phyloP scores from a whole-genome alignment of 805 yeast genomes.

The Saturnispora gosingensis region DNA sequence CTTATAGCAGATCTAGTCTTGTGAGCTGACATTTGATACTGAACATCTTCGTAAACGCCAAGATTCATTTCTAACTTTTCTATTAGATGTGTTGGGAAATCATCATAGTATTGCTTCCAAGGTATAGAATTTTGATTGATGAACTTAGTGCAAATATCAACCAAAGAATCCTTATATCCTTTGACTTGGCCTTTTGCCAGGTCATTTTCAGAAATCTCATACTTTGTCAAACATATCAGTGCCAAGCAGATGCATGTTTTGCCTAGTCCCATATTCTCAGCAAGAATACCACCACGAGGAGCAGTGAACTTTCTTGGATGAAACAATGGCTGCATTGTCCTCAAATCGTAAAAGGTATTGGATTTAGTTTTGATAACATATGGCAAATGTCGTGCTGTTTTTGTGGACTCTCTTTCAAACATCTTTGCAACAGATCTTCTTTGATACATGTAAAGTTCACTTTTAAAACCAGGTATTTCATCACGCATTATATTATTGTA shows the following conservation, averaged over 20 bases:
- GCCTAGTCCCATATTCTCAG: constrained; percentile 64
- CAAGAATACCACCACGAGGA: constrained; percentile 54
- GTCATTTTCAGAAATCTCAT: constrained; percentile 35
- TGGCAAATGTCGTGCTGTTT: constrained; percentile 20
- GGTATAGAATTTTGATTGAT: constrained; percentile 43
- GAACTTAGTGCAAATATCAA: constrained; percentile 34
- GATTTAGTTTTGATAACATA: constrained; percentile 9
- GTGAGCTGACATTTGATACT: constrained; percentile 1
- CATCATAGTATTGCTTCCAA: constrained; percentile 42
- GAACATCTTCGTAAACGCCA: constrained; percentile 33
- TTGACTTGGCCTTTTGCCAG: constrained; percentile 23
- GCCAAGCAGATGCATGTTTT: constrained; percentile 54
- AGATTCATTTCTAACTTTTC: constrained; percentile 30
- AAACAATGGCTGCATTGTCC: constrained; percentile 22
- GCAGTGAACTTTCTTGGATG: constrained; percentile 36
- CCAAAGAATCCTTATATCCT: background rate
- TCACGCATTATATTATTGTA: constrained; percentile 21
- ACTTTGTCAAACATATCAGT: constrained; percentile 44
- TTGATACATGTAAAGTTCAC: constrained; percentile 49
- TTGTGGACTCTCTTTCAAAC: constrained; percentile 41
- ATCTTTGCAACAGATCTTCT: constrained; percentile 50
- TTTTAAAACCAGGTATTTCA: constrained; percentile 38
- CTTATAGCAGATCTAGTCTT: constrained; percentile 13
- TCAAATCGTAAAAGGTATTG: constrained; percentile 29
- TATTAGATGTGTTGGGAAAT: constrained; percentile 37